Base-by-base conservation (phyloP, 345 rosid genomes). In the Rhizophora mangle region DNA sequence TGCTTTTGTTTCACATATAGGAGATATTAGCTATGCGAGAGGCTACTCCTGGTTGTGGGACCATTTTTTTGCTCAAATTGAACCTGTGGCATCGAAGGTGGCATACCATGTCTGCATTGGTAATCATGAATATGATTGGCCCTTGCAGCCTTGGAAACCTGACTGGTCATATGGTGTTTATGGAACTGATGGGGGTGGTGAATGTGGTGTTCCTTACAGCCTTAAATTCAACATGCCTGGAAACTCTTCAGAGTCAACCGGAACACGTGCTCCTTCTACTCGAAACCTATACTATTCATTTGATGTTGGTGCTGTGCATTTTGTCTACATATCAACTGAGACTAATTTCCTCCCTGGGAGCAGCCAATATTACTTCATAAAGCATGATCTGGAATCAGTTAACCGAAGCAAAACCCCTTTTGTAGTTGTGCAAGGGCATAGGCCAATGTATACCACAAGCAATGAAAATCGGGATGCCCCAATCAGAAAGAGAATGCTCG, bases 31-130 rank as follows among this genome's bases (percentile, higher is more conserved):
- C 76, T 94, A 93, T 27, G 98, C 98, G 0, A 70, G 87, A 80
- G 97, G 97, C 49, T 85, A 85, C 79, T 83, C 91, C 8, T 91
- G 98, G 98, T 19, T 91, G 69, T 93, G 98, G 98, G 98, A 93
- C 67, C 89, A 91, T 62, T 91, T 93, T 76, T 91, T 93, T 60
- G 60, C 80, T 70, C 94, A 79, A 67, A 77, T 89, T 3, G 90
- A 91, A 70, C 94, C 97, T 0, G 84, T 93, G 21, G 92, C 98
- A n/a, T 87, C 98, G 30, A 82, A 59, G 74, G 80, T 91, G 26
- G 88, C 96, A 0, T 93, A 93, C 67, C 98, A 91, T 76, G 98
- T 93, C 0, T 93, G 98, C 72, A 93, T 93, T 52, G 98, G 98
- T 64, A 93, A 91, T 74, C 98, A 91, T 54, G 97, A 93, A 69